Evolutionary conservation across 2,329 filamentous ascomycete genomes (phyloP), one percentile per base, ranked within the genome.

Genomic region (Simplicillium sp.): DNA sequence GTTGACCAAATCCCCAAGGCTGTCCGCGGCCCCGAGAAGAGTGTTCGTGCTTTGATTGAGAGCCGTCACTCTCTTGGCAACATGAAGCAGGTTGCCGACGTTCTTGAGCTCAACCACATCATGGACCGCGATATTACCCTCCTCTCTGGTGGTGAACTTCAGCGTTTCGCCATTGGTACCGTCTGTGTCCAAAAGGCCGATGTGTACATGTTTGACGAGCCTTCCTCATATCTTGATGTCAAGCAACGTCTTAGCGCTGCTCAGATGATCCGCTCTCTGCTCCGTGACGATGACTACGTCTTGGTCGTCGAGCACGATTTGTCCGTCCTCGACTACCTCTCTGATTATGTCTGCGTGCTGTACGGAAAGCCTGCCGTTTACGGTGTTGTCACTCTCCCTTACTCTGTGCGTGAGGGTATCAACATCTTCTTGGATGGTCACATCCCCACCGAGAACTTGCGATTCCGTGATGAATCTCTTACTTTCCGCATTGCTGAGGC

Each of bases 161-260:
- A 98, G 67, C 84, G 92, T 66, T 98, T 98, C 56, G 92, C 92
- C 54, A 96, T 98, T 53, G 92, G 86, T 56, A 86, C 90, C 39
- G 88, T 95, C 48, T 95, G 89, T 56, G 89, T 97, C 16, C 90
- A 97, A 63, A 81, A 94, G 56, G 90, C 90, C 52, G 92, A 98
- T 62, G 87, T 94, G 11, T 98, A 98, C 75, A 97, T 98, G 92
- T 98, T 98, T 57, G 92, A 98, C 65, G 92, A 98, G 71, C 94
- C 94, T 14, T 97, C 90, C 33, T 98, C 92, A 31, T 98, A 96
- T 66, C 78, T 98, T 44, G 94, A 98, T 84, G 92, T 98, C 60
- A 97, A 97, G 77, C 92, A 98, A 68, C 86, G 92, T 82, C 72
- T 98, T 51, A 85, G 84, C 52, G 92, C 94, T 48, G 90, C 87